Conservation (phyloP, 192 early-diverging fungal genomes). For the Oehlia diaphana region DNA sequence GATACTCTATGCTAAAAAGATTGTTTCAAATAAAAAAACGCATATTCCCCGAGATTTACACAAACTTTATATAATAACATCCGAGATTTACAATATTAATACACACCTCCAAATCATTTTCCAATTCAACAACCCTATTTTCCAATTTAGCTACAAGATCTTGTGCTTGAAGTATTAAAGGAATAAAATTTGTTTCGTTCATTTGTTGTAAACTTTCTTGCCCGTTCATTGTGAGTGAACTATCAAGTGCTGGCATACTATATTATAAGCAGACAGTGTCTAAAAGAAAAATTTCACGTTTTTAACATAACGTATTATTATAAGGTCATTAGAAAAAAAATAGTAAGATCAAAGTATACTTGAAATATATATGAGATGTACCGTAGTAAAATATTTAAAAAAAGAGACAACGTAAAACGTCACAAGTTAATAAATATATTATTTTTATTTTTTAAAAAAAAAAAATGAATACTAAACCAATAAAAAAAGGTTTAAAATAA, state of each 20-base stretch:
- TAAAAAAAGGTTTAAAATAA: background rate
- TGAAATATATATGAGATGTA: too few species aligned
- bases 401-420: too few species aligned
- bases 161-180: slow-evolving; percentile 47
- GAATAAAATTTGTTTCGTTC: slow-evolving; percentile 31
- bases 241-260: slow-evolving; percentile 11
- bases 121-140: slow-evolving; percentile 46
- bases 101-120: slow-evolving; percentile 37
- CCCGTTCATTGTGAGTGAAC: slow-evolving; percentile 4
- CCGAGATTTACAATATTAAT: background rate
- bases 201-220: slow-evolving; percentile 10
- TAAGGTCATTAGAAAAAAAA: too few species aligned
- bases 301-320: too few species aligned
- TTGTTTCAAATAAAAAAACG: background rate
- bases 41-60: background rate
- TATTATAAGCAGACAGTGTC: background rate
- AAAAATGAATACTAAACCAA: background rate
- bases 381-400: too few species aligned
- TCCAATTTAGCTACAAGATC: slow-evolving; percentile 46
- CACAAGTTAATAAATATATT: background rate
- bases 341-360: too few species aligned
- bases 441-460: background rate
- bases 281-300: background rate
- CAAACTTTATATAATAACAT: background rate
- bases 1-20: background rate